Evolutionary conservation across 371 early-diverging fungal species (phyloP), one percentile per base, ranked within the genome.

Genomic region (Haplosporangium sp.): DNA sequence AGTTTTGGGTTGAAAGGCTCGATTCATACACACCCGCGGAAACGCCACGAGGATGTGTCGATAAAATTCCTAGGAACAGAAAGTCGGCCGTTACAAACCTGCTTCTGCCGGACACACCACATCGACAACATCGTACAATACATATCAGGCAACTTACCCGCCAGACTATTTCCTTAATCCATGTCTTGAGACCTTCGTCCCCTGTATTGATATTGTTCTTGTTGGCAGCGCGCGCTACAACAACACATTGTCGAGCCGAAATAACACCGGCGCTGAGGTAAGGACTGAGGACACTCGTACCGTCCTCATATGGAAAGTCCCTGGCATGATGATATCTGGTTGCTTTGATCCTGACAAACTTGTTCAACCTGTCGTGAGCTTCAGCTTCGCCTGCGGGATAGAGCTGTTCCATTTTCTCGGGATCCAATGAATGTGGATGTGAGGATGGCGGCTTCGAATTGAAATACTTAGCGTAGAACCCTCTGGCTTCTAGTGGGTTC

Each of bases 121-220:
- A n/a, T n/a, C 36, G 5, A 55, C 12, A 64, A 21, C 29, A 18
- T 21, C 9, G 43, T 36, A 18, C 0, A 2, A 50, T 9, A 51
- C 8, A 43, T 8, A 7, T 8, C 18, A 12, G n/a, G 5, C 1
- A 55, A 53, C 52, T 29, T 77, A 77, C 79, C 23, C 90, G 81
- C 92, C 92, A 92, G 10, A 79, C 72, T 0, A 88, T 23, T 45
- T 87, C 87, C 36, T 69, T 72, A 43, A 85, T 84, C 84, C 84
- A 86, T 9, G 73, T 64, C 37, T 71, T 69, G 14, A 74, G 56
- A 4, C 89, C 90, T 6, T 79, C 65, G 36, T 83, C 82, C 1
- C 90, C 90, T 0, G 68, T 51, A 9, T 67, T 75, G 9, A 87
- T 69, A 67, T 81, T 76, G 36, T 77, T 76, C 5, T 64, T 50